Conservation (phyloP, 768 basidiomycete species). For the Psilocybe tampanensis region DNA sequence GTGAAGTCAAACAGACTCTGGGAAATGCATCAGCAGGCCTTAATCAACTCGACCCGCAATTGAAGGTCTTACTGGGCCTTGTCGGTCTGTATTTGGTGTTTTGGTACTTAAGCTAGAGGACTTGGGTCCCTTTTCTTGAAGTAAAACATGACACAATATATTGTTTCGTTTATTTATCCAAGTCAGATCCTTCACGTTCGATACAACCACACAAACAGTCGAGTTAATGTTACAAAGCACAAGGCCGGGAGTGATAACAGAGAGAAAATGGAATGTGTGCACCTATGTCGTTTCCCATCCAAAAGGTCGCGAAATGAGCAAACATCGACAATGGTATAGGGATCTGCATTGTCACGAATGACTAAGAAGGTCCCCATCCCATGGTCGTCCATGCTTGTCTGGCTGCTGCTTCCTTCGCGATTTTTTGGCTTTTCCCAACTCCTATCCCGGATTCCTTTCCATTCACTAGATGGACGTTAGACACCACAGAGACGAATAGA, state of each 20-base stretch:
- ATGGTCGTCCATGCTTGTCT: constrained; percentile 53
- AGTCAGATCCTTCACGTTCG: not conserved
- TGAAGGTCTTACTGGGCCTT: constrained; percentile 65
- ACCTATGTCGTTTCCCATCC: constrained; percentile 16
- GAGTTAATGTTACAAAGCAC: constrained; percentile 7
- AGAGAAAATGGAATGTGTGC: constrained; percentile 11
- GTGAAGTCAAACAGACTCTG: constrained; percentile 33
- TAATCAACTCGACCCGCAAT: constrained; percentile 63
- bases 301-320: constrained; percentile 13
- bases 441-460: constrained; percentile 51
- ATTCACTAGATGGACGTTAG: constrained; percentile 42
- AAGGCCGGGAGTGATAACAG: not conserved
- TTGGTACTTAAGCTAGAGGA: constrained; percentile 40
- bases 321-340: constrained; percentile 25
- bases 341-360: constrained; percentile 19
- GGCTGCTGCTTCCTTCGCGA: constrained; percentile 73
- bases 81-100: constrained; percentile 65
- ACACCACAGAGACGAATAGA: not conserved
- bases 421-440: constrained; percentile 58
- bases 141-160: not conserved
- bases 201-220: constrained; percentile 1
- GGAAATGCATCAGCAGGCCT: constrained; percentile 38
- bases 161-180: constrained; percentile 1
- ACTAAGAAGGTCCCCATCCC: constrained; percentile 48
- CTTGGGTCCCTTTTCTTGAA: not conserved